Evolutionary conservation across 1,139 yeast species (phyloP).

Genomic region (Meyerozyma guilliermondii): DNA sequence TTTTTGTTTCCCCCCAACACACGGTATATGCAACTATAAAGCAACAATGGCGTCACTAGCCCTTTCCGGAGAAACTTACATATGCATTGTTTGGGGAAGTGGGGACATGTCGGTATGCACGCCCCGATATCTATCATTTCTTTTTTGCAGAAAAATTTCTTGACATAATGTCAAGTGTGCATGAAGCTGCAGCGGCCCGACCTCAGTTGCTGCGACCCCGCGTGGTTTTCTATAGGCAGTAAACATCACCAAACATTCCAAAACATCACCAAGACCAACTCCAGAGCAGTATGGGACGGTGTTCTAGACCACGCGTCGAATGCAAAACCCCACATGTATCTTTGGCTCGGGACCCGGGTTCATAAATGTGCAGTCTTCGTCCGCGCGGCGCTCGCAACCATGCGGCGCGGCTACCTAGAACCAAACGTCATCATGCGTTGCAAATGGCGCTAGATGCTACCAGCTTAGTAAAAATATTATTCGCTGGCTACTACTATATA

Average conservation of each 20-base stretch:
- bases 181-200: neutral
- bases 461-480: neutral
- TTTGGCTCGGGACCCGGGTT: neutral
- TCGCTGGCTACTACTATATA: neutral
- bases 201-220: neutral
- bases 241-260: too few relatives aligned
- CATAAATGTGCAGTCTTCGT: neutral
- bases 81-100: neutral
- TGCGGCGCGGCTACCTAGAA: neutral
- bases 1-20: neutral
- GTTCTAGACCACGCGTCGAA: neutral
- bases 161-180: neutral
- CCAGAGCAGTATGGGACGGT: neutral
- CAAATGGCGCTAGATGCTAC: neutral
- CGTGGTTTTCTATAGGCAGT: too few relatives aligned
- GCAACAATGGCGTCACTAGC: neutral
- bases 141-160: neutral
- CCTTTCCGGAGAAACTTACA: neutral
- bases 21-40: neutral
- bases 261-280: too few relatives aligned
- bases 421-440: neutral
- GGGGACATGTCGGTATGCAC: neutral
- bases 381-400: neutral
- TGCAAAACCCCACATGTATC: neutral
- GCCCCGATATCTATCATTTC: neutral